Evolutionary conservation across 495 filamentous ascomycete species (phyloP), one percentile per base, ranked within the genome.

Genomic region (Hypoxylon crocopeplum): DNA sequence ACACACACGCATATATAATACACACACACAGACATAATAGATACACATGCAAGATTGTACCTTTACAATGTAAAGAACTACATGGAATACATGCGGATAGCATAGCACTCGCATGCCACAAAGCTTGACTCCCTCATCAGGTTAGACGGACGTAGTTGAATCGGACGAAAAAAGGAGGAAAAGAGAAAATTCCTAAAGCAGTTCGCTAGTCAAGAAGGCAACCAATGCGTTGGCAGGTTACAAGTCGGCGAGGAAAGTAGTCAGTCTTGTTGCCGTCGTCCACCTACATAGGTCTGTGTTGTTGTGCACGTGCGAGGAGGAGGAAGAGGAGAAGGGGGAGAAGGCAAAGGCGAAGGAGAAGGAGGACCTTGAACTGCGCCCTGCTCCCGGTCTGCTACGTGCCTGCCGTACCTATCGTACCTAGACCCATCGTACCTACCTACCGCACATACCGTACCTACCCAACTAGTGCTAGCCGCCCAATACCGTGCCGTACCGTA

Each of bases 1-100:
- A 58, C 42, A 50, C 37, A 60, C 54, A 64, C 53, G 59, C 46
- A 51, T 65, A 61, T 56, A 56, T 59, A 65, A 65, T 54, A 62
- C 40, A 62, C 50, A 64, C 56, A 60, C 41, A 52, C 22, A 40
- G 46, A 48, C 44, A 58, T 40, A 48, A n/a, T 47, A 34, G 8
- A 20, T 27, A 12, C 21, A 45, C 32, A 38, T n/a, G 12, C 32
- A 34, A 34, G 42, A 42, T 52, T 59, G 48, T 48, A 41, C 36
- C 3, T 34, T 13, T 13, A 34, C 8, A 34, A 13, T 3, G n/a
- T 3, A 3, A n/a, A 34, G 32, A 12, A n/a, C 4, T 34, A 12
- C 8, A 7, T 11, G 32, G 32, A 34, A 34, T 34, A 34, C 24
- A 27, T 27, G 3, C 41, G 5, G 40, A 56, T 27, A 48, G 17